phyloP scores from a whole-genome alignment of 148 eudicot species.

The Vaccinium vitisidaea region DNA sequence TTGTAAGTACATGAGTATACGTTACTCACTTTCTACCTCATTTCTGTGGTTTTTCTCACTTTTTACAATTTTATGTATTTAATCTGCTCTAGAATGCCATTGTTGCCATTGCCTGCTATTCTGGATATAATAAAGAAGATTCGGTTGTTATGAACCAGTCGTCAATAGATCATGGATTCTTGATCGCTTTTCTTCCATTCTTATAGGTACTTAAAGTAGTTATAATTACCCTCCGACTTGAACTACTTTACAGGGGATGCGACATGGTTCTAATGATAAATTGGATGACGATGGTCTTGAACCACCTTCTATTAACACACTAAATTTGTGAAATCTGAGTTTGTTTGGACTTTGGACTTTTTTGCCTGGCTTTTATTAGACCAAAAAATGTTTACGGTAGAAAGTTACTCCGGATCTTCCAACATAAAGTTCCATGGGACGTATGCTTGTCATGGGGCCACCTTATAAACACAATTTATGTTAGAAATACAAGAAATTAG shows the following conservation, averaged over 20 bases:
- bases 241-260: too few species aligned
- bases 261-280: too few species aligned
- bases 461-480: too few species aligned
- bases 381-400: background rate
- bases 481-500: too few species aligned
- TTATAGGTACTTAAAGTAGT: slow-evolving; percentile 48
- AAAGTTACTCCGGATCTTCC: background rate
- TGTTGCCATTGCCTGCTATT: slow-evolving; percentile 93
- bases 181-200: slow-evolving; percentile 96
- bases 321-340: background rate
- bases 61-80: slow-evolving; percentile 6
- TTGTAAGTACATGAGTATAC: slow-evolving; percentile 37
- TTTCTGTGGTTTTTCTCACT: slow-evolving; percentile 6
- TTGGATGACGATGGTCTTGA: slow-evolving; percentile 80
- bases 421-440: background rate
- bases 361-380: background rate
- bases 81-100: slow-evolving; percentile 67
- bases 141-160: slow-evolving; percentile 99
- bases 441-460: background rate
- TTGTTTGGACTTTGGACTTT: background rate
- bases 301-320: background rate
- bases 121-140: slow-evolving; percentile 98
- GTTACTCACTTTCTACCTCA: background rate
- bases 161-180: slow-evolving; percentile 92
- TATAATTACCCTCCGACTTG: background rate